phyloP scores from a whole-genome alignment of 2,329 filamentous ascomycete species.

The Curvularia sp. region DNA sequence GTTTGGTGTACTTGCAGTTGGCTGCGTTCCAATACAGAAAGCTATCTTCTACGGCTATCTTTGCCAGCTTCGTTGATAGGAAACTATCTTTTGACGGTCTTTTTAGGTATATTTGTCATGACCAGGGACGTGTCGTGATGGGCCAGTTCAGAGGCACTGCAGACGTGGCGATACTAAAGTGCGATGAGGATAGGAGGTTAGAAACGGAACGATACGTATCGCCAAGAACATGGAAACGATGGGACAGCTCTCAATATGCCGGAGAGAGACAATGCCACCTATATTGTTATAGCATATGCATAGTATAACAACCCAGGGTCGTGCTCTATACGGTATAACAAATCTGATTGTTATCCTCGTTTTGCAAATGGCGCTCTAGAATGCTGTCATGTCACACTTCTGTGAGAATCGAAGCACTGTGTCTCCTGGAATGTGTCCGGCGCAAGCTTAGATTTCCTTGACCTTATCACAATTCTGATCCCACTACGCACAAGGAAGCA shows the following conservation, averaged over 20 bases:
- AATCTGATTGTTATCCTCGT: not conserved
- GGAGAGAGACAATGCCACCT: not conserved
- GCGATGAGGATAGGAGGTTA: not conserved
- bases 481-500: not conserved
- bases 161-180: not conserved
- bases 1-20: not conserved
- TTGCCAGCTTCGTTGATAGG: not conserved
- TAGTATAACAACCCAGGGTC: not conserved
- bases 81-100: not conserved
- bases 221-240: not conserved
- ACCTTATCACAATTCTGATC: not conserved
- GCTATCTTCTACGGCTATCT: not conserved
- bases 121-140: not conserved
- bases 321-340: not conserved
- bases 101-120: not conserved
- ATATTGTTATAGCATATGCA: not conserved
- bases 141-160: not conserved
- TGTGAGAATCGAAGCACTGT: not conserved
- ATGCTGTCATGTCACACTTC: not conserved
- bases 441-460: not conserved
- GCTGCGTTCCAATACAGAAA: not conserved
- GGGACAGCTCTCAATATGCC: too few species aligned
- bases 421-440: not conserved
- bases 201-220: not conserved
- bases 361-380: not conserved